Base-by-base conservation (phyloP, 192 early-diverging fungal species). In the Lunasporangiospora selenospora region DNA sequence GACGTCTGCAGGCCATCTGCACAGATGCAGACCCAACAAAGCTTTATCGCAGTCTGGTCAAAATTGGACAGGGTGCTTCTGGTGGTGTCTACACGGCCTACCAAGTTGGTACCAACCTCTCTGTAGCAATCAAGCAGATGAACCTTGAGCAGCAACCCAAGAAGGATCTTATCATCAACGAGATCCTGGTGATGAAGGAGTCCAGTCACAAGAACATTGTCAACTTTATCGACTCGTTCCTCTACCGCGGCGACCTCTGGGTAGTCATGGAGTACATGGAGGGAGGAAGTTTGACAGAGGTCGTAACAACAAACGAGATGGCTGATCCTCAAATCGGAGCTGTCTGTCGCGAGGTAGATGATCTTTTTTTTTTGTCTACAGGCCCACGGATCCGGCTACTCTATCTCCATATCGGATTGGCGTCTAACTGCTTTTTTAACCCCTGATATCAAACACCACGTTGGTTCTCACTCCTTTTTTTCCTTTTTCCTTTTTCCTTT, bases 81-180 rank as follows among this genome's bases (percentile, higher is more conserved):
- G 96, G 95, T 34, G 89, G 91, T 26, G 96, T 98, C n/a, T 97
- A 86, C 57, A 94, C 88, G 3, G 92, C 96, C 6, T 87, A 90
- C 76, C 85, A 87, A 27, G 69, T 88, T 1, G 75, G 73, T 16
- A 87, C 85, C 26, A 83, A 85, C 38, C 56, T 83, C 12, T 82
- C 85, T 1, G 96, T 97, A 1, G 96, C 95, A 1, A 96, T 98
- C 71, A 98, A 98, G 78, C 94, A 95, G 77, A 98, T 97, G 93
- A 92, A 96, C 56, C 77, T 98, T 41, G 88, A 95, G 75, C 88
- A 93, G 75, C 96, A 98, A 79, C 94, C 95, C 31, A 96, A 96
- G 73, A 96, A 96, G 82, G 96, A 97, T 49, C 75, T 96, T 54
- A 97, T 98, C 59, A 95, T 97, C 79, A 96, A 93, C 59, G 94